Conservation (phyloP, 129 eudicot species). For the Ambrosia artemisiifolia region DNA sequence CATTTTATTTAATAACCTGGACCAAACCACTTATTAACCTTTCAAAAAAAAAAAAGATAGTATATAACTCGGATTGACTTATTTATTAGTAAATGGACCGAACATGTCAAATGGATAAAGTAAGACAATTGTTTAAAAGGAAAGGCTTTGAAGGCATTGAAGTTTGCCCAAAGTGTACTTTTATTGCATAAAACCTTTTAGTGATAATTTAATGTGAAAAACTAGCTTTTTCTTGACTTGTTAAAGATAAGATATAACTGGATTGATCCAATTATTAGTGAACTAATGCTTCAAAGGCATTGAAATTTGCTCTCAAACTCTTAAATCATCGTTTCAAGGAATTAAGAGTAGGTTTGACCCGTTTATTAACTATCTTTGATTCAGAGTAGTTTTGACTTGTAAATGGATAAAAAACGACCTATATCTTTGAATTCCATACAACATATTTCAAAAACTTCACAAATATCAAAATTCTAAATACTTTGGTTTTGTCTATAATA, state of each 20-base stretch:
- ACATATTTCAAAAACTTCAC: neutral
- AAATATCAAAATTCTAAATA: no score
- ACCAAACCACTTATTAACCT: neutral
- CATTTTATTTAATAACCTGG: neutral
- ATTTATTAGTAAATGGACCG: no score
- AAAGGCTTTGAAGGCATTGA: neutral
- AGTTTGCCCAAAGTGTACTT: neutral
- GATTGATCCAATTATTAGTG: neutral
- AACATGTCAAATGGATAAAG: no score
- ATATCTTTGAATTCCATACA: no score
- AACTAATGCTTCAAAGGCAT: neutral
- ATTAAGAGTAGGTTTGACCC: no score
- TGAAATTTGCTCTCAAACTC: neutral
- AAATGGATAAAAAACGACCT: neutral
- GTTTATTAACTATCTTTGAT: no score
- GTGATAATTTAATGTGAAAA: no score
- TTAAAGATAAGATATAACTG: neutral
- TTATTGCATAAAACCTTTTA: neutral
- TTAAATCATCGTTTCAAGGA: neutral
- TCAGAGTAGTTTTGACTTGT: no score
- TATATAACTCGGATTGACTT: neutral
- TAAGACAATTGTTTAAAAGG: neutral
- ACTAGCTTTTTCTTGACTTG: no score
- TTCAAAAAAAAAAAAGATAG: no score
- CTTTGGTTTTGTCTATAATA: neutral